phyloP scores from a whole-genome alignment of 2,329 filamentous ascomycete species.

The Penicillium sp. region DNA sequence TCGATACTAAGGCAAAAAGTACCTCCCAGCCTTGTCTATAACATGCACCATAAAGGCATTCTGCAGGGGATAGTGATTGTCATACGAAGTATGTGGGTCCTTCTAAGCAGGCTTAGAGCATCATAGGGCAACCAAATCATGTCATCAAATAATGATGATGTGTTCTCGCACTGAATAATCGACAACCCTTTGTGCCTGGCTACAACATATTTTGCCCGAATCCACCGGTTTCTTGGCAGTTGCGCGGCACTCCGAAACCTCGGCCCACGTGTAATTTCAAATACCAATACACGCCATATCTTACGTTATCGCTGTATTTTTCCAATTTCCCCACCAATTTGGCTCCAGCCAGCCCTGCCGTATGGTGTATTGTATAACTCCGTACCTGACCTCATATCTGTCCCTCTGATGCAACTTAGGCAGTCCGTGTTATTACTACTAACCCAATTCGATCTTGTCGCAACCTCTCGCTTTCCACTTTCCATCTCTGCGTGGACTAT shows the following conservation, averaged over 20 bases:
- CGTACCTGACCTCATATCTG: conserved; percentile 18
- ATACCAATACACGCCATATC: neutral
- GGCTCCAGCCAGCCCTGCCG: conserved; percentile 2
- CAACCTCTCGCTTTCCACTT: conserved; percentile 5
- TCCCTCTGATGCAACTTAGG: conserved; percentile 21
- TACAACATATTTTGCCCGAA: conserved; percentile 8
- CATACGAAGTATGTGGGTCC: neutral
- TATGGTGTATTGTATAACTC: conserved; percentile 10
- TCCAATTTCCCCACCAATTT: neutral
- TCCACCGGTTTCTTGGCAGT: conserved; percentile 18
- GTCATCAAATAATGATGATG: neutral
- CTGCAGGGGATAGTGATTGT: neutral
- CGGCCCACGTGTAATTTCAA: conserved; percentile 16
- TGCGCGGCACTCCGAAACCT: conserved; percentile 8
- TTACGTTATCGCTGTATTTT: neutral
- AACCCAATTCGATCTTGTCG: conserved; percentile 10
- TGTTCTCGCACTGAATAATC: neutral
- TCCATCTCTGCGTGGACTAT: conserved; percentile 32
- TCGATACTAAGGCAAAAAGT: neutral
- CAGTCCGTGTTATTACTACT: conserved; percentile 4
- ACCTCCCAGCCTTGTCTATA: neutral
- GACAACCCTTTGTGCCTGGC: neutral
- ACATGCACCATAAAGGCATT: neutral
- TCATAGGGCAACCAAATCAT: neutral
- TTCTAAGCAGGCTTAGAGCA: neutral